A percentile compares a stretch with the other conserved stretches of the same genome.
Conservation (phyloP, 2,329 filamentous ascomycete species). For the Cadophora malorum region DNA sequence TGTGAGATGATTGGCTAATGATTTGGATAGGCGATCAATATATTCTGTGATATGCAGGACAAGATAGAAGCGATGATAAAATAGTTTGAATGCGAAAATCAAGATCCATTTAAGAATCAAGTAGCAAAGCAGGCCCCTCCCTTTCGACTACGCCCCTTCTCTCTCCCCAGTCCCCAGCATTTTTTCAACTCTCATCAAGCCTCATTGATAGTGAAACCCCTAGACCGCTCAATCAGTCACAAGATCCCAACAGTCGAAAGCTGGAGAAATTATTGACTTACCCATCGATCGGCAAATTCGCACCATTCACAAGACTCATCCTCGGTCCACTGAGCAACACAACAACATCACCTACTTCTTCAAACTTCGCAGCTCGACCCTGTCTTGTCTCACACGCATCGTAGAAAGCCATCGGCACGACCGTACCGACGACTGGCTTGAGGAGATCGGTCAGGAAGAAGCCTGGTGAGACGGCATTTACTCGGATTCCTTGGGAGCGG, state of each 20-base stretch:
- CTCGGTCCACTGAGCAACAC: conserved; percentile 27
- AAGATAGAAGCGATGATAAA: conserved; percentile 52
- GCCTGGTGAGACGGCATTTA: conserved; percentile 29
- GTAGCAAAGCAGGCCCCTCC: not conserved
- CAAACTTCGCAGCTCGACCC: conserved; percentile 24
- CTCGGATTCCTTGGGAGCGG: conserved; percentile 24
- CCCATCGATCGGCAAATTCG: conserved; percentile 30
- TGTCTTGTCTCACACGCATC: conserved; percentile 20
- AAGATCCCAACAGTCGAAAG: not conserved
- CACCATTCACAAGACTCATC: conserved; percentile 30
- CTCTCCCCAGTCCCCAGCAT: not conserved
- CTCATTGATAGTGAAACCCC: conserved; percentile 27
- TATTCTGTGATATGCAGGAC: conserved; percentile 62
- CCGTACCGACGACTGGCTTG: conserved; percentile 11
- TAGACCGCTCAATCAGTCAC: not conserved
- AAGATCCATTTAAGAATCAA: not conserved
- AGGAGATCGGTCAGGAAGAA: conserved; percentile 29
- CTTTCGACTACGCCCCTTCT: not conserved
- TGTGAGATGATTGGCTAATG: not conserved
- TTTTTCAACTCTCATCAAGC: conserved; percentile 12
- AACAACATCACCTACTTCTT: conserved; percentile 31
- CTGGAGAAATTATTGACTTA: conserved; percentile 16
- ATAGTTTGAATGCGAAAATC: not conserved
- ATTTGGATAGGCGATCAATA: conserved; percentile 58
- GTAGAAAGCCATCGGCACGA: conserved; percentile 17